Evolutionary conservation across 1,284 basidiomycete genomes (phyloP).

Genomic region (Flammula alnicola): DNA sequence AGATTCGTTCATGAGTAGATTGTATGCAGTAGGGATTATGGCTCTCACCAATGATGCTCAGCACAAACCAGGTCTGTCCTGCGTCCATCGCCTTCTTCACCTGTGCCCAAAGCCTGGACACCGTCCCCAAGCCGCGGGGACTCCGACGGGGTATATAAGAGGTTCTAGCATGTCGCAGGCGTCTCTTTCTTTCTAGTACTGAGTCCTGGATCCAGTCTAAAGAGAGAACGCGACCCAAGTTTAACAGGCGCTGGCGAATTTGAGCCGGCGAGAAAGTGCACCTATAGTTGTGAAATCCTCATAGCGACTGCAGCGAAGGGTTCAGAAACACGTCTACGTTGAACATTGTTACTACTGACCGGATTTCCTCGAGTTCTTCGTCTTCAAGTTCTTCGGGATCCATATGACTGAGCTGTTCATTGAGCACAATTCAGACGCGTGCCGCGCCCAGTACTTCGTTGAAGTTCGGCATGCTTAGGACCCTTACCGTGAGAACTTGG

Average conservation of each 20-base stretch:
- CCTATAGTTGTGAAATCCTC: constrained; percentile 82
- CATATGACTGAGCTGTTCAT: constrained; percentile 27
- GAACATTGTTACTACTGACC: constrained; percentile 30
- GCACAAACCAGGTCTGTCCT: constrained; percentile 79
- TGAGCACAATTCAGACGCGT: background rate
- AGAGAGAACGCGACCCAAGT: background rate
- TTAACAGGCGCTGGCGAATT: background rate
- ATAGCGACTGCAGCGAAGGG: constrained; percentile 59
- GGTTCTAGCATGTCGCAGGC: constrained; percentile 61
- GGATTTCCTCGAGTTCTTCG: constrained; percentile 51
- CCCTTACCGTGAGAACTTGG: too few species aligned
- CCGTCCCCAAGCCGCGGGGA: constrained; percentile 52
- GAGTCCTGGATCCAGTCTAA: constrained; percentile 95
- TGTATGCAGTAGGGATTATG: background rate
- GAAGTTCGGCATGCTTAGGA: too few species aligned
- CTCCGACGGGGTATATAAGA: constrained; percentile 54
- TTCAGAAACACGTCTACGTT: background rate
- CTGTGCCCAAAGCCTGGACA: constrained; percentile 67
- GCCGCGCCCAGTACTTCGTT: too few species aligned
- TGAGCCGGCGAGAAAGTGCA: constrained; percentile 24
- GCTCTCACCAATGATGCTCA: constrained; percentile 80
- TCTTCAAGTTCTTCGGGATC: constrained; percentile 44
- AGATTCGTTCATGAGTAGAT: background rate
- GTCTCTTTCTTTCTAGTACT: constrained; percentile 81
- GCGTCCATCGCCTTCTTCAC: constrained; percentile 62